A percentile compares a stretch with the other conserved stretches of the same genome.
Evolutionary conservation across 2,329 filamentous ascomycete genomes (phyloP).

Genomic region (Cladorrhinum sp.): DNA sequence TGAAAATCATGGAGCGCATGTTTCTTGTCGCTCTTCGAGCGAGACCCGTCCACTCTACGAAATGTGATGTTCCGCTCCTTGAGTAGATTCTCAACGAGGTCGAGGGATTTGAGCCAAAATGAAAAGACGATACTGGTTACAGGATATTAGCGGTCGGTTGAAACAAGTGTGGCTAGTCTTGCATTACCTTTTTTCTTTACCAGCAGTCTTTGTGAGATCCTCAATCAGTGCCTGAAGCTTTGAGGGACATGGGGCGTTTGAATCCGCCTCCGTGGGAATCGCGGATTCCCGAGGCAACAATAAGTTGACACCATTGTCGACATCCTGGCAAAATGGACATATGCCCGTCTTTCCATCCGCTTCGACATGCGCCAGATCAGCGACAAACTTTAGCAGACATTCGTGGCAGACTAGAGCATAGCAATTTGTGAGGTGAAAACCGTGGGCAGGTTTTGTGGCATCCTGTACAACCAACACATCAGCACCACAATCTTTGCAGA

Average conservation of each 20-base stretch:
- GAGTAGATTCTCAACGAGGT: constrained; percentile 1
- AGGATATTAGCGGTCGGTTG: background rate
- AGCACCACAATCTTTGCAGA: background rate
- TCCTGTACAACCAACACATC: background rate
- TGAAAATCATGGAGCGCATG: background rate
- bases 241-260: background rate
- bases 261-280: background rate
- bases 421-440: background rate
- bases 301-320: background rate
- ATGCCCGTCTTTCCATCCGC: background rate
- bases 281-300: background rate
- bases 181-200: background rate
- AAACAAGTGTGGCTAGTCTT: background rate
- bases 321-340: background rate
- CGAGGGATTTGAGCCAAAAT: constrained; percentile 3
- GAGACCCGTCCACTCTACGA: constrained; percentile 1
- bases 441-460: background rate
- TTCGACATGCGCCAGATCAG: background rate
- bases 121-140: background rate
- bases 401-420: background rate
- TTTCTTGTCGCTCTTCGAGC: background rate
- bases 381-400: background rate
- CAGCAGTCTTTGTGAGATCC: background rate
- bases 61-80: background rate
- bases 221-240: background rate